Percentiles rank a stretch among this genome's conserved stretches.
These are phyloP conservation scores for Tremellales sp. DNA, from an alignment of 1,284 basidiomycete genomes.

Conservation along the genomic window DNA sequence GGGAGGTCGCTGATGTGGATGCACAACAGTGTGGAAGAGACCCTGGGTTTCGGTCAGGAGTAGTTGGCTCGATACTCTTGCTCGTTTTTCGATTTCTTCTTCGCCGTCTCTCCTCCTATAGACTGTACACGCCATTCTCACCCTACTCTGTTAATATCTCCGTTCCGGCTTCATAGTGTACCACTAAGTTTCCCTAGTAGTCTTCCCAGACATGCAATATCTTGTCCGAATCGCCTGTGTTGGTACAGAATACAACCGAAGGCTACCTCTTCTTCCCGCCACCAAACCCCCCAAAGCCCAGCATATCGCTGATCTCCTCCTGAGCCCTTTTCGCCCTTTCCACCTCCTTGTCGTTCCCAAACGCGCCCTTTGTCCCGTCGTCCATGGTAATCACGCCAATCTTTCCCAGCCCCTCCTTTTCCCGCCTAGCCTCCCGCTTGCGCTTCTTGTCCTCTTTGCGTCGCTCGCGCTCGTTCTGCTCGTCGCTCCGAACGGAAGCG, in stretches of 20 bases:
- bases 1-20: slow-evolving; percentile 5
- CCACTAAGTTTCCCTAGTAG: not conserved
- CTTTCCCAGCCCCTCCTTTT: slow-evolving; percentile 24
- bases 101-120: not conserved
- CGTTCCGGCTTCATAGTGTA: not conserved
- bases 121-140: not conserved
- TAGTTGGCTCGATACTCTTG: slow-evolving; percentile 11
- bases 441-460: slow-evolving; percentile 63
- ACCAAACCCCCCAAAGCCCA: slow-evolving; percentile 92
- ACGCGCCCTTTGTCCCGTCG: slow-evolving; percentile 11
- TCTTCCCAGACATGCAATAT: not conserved
- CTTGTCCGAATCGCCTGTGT: too few relatives aligned
- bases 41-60: slow-evolving; percentile 52
- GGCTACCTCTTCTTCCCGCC: slow-evolving; percentile 21
- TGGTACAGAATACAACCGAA: too few relatives aligned
- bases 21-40: slow-evolving; percentile 59
- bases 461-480: slow-evolving; percentile 34
- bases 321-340: slow-evolving; percentile 24
- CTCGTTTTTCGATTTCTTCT: slow-evolving; percentile 3
- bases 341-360: slow-evolving; percentile 11
- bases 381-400: slow-evolving; percentile 16
- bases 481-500: slow-evolving; percentile 69
- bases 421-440: slow-evolving; percentile 37
- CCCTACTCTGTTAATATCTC: not conserved
- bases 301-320: slow-evolving; percentile 69